Evolutionary conservation across 129 eudicot genomes (phyloP).

Genomic region (Centella asiatica): DNA sequence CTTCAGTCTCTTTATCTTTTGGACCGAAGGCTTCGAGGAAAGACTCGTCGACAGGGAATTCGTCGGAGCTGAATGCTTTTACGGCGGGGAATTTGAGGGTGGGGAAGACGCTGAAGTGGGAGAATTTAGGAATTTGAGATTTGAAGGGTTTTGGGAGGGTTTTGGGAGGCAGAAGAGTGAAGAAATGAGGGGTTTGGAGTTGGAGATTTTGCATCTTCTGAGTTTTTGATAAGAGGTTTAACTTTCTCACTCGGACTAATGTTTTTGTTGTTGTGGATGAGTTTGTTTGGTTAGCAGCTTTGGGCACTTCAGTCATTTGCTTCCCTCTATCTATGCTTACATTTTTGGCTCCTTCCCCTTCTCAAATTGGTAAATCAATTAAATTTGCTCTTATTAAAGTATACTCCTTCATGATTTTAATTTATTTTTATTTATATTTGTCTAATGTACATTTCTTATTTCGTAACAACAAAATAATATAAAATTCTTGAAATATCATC

Average conservation of each 20-base stretch:
- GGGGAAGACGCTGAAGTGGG: background rate
- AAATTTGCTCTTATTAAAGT: too few relatives aligned
- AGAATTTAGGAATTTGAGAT: slow-evolving; percentile 5
- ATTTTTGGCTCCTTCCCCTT: too few relatives aligned
- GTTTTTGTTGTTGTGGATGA: too few relatives aligned
- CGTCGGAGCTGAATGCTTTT: slow-evolving; percentile 59
- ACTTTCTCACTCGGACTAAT: background rate
- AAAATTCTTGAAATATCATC: too few relatives aligned
- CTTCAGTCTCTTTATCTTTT: slow-evolving; percentile 73
- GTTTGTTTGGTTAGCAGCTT: too few relatives aligned
- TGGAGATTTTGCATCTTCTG: slow-evolving; percentile 52
- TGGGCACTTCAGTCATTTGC: too few relatives aligned
- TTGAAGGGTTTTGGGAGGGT: slow-evolving; percentile 43
- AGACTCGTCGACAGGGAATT: slow-evolving; percentile 77
- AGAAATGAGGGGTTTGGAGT: slow-evolving; percentile 42
- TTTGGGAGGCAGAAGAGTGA: slow-evolving; percentile 46
- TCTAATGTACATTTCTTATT: too few relatives aligned
- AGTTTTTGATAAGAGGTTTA: background rate
- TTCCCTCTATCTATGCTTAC: too few relatives aligned
- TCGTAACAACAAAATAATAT: too few relatives aligned
- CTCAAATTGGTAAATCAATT: too few relatives aligned
- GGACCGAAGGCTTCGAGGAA: slow-evolving; percentile 68
- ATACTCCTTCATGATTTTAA: too few relatives aligned
- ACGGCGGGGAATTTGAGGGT: slow-evolving; percentile 16
- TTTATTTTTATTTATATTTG: too few relatives aligned